Percentiles rank a stretch among this genome's conserved stretches.
Conservation (phyloP, 139 green algal species). For the Axilococcus clingmanii region DNA sequence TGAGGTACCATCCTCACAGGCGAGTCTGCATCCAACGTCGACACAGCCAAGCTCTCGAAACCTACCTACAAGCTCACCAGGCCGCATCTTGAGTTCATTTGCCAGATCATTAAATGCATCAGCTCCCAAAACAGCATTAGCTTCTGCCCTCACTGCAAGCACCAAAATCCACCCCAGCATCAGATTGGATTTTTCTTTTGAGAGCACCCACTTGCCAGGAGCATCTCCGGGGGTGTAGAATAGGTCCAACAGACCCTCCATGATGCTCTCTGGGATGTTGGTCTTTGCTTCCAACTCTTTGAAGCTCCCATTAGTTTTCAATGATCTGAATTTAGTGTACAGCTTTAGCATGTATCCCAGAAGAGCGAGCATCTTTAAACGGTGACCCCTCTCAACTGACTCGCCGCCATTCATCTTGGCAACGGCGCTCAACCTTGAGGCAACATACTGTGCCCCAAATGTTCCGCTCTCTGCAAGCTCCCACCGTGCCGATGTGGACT, state of each 20-base stretch:
- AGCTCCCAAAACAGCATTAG: constrained; percentile 3
- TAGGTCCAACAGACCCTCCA: constrained; percentile 28
- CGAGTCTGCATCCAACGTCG: not conserved
- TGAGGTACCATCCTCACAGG: not conserved
- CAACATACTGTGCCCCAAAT: constrained; percentile 19
- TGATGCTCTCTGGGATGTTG: constrained; percentile 9
- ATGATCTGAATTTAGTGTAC: not conserved
- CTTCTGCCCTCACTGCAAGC: constrained; percentile 19
- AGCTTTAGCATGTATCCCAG: constrained; percentile 27
- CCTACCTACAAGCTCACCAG: constrained; percentile 4
- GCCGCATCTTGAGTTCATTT: constrained; percentile 18
- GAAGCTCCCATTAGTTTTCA: constrained; percentile 7
- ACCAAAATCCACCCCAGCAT: constrained; percentile 19
- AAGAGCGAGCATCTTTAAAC: constrained; percentile 9
- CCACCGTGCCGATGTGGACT: constrained; percentile 9
- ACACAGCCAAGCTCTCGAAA: constrained; percentile 28
- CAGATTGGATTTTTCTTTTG: constrained; percentile 19
- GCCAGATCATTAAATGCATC: constrained; percentile 9
- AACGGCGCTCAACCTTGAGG: constrained; percentile 8
- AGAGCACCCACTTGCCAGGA: constrained; percentile 7
- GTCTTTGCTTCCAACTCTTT: constrained; percentile 4
- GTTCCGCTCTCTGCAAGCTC: not conserved
- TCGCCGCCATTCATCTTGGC: not conserved
- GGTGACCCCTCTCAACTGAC: not conserved
- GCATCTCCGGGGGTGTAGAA: constrained; percentile 17